Evolutionary conservation across 768 basidiomycete genomes (phyloP), one percentile per base, ranked within the genome.

Genomic region (Phylloporus sp.): DNA sequence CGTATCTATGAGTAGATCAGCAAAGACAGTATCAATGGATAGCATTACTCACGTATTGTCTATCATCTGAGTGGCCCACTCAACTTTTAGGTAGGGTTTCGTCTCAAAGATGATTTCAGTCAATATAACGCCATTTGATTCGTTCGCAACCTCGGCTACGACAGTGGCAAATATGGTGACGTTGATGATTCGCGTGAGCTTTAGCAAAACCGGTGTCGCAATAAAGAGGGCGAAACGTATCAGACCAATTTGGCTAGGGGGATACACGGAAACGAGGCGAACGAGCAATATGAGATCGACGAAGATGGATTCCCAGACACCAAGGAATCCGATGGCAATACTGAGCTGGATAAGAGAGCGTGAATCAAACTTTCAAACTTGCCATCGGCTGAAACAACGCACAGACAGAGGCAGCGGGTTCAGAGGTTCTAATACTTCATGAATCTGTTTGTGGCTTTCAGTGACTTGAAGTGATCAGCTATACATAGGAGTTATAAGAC

Each of bases 21-120:
- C 42, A 6, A 35, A 24, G 36, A 27, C 7, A 10, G 15, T 24
- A 12, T 24, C 8, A 27, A 13, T 1, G 13, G 31, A 12, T 13
- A 16, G 22, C 2, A 18, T 6, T 2, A 45, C 59, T 50, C 4
- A 68, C 63, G 43, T 38, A 26, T 69, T 69, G 40, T 69, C 67
- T n/a, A 63, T 29, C 43, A 68, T 45, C 49, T 69, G 65, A 18
- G 62, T 47, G 8, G 60, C 55, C 66, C 66, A 67, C n/a, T 66
- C 68, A 11, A 70, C 57, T 36, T 64, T 66, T 31, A 68, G 38
- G 53, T 61, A 69, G 9, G 66, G 66, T 9, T 43, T 48, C 26
- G 41, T 5, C 15, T 43, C 34, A 50, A 57, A 67, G 5, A 49
- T 11, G 10, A 36, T 13, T 13, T 9, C 50, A 35, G 60, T 32